Evolutionary conservation across 2,329 filamentous ascomycete genomes (phyloP).

Genomic region (Botrytis deweyae): DNA sequence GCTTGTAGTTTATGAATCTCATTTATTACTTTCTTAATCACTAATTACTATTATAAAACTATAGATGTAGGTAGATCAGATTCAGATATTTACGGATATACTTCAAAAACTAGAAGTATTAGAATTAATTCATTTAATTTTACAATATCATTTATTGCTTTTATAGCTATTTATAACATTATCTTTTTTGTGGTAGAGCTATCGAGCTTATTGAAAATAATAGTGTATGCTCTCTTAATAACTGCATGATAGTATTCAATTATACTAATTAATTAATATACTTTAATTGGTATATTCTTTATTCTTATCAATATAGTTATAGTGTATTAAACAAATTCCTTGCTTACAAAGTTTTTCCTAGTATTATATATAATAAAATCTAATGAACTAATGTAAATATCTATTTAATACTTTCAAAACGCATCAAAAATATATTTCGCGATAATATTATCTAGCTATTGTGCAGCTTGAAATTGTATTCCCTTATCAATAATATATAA

Average conservation of each 20-base stretch:
- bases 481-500: no score
- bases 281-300: neutral
- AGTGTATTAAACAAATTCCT: neutral
- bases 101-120: fast-evolving
- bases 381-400: fast-evolving
- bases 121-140: fast-evolving
- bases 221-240: no score
- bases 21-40: no score
- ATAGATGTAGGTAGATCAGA: fast-evolving
- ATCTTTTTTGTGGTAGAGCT: no score
- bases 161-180: no score
- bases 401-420: fast-evolving
- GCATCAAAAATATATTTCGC: neutral
- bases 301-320: neutral
- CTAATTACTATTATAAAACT: no score
- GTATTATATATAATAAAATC: neutral
- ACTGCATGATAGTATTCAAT: no score
- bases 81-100: fast-evolving
- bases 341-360: neutral
- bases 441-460: no score
- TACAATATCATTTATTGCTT: no score
- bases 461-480: no score
- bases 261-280: no score
- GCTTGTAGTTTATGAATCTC: no score
- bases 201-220: fast-evolving